A percentile compares a stretch with the other conserved stretches of the same genome.
phyloP scores from a whole-genome alignment of 2,329 filamentous ascomycete genomes.

The Alternaria novae-zelandiae region DNA sequence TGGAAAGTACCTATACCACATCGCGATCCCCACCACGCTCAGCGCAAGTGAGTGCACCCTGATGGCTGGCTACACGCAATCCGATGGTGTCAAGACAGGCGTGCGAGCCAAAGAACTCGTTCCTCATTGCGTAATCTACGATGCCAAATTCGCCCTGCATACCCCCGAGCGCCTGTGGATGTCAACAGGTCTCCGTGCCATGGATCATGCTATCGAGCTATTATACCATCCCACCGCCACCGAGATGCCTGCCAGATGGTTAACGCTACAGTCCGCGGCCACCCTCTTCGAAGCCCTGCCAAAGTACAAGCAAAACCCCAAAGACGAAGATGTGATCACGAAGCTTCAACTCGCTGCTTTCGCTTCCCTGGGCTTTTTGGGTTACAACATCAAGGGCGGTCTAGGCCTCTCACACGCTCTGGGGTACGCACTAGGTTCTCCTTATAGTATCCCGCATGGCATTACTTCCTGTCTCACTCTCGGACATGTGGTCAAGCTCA shows the following conservation, averaged over 20 bases:
- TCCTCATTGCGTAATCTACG: constrained; percentile 60
- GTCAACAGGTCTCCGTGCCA: constrained; percentile 59
- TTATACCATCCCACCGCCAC: constrained; percentile 60
- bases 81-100: constrained; percentile 58
- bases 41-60: constrained; percentile 63
- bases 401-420: constrained; percentile 57
- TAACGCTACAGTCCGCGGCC: constrained; percentile 54
- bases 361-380: constrained; percentile 58
- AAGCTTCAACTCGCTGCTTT: constrained; percentile 61
- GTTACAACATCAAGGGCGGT: constrained; percentile 58
- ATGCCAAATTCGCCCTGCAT: constrained; percentile 57
- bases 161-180: constrained; percentile 60
- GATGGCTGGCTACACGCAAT: constrained; percentile 59
- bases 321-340: constrained; percentile 58
- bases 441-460: constrained; percentile 64
- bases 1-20: constrained; percentile 46
- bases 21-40: constrained; percentile 50
- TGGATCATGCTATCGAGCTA: constrained; percentile 63
- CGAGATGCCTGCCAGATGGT: constrained; percentile 58
- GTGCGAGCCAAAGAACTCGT: constrained; percentile 53
- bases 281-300: constrained; percentile 58
- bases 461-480: constrained; percentile 63
- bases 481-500: constrained; percentile 61
- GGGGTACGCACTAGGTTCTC: constrained; percentile 61
- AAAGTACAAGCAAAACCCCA: constrained; percentile 54